Evolutionary conservation across 306 rosid genomes (phyloP).

Genomic region (Geum urbanum): DNA sequence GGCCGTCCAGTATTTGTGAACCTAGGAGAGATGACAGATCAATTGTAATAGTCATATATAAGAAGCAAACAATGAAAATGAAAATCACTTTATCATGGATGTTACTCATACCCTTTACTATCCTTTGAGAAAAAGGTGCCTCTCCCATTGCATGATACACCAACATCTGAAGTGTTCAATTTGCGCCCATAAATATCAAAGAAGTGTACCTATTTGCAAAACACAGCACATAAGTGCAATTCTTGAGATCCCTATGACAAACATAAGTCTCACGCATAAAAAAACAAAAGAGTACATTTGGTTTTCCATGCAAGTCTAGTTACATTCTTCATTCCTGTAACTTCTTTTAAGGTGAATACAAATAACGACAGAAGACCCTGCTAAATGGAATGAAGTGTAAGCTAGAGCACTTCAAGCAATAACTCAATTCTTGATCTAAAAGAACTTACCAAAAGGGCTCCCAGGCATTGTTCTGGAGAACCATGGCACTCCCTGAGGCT

Average conservation of each 20-base stretch:
- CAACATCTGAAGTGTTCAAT: conserved; percentile 90
- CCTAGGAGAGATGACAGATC: conserved; percentile 35
- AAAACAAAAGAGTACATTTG: neutral
- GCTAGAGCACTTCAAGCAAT: neutral
- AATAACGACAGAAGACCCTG: neutral
- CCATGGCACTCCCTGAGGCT: conserved; percentile 40
- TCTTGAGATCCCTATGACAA: neutral
- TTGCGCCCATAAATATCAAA: conserved; percentile 90
- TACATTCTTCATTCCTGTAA: neutral
- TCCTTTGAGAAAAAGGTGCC: conserved; percentile 74
- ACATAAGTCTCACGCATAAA: neutral
- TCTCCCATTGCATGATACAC: conserved; percentile 71
- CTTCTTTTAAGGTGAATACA: neutral
- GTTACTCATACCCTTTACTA: conserved; percentile 53
- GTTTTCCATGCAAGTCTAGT: neutral
- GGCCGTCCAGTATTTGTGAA: conserved; percentile 53
- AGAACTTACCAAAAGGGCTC: conserved; percentile 76
- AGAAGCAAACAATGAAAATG: neutral
- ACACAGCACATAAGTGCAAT: conserved; percentile 11
- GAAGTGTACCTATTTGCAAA: conserved; percentile 60
- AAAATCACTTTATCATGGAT: conserved; percentile 13
- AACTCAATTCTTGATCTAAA: neutral
- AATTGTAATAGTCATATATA: conserved; percentile 7
- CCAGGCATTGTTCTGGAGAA: conserved; percentile 67
- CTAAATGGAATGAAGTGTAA: neutral